Evolutionary conservation across 805 yeast genomes (phyloP).

Genomic region (Yarrowia keelungensis): DNA sequence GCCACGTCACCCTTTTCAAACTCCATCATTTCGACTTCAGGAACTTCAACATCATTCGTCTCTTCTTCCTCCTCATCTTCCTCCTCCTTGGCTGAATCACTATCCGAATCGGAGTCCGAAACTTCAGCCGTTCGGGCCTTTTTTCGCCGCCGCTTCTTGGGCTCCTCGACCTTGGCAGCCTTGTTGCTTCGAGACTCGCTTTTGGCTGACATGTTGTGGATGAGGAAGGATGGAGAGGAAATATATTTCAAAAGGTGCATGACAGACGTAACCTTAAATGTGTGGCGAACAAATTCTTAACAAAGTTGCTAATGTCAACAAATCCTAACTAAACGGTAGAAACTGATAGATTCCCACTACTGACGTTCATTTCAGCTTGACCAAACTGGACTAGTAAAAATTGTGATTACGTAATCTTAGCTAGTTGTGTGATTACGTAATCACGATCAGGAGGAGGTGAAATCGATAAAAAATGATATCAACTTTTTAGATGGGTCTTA

Average conservation of each 20-base stretch:
- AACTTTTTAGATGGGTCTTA: too few relatives aligned
- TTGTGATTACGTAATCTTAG: too few relatives aligned
- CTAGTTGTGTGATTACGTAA: too few relatives aligned
- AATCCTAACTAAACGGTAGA: not conserved
- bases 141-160: slow-evolving; percentile 44
- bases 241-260: too few relatives aligned
- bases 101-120: slow-evolving; percentile 43
- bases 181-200: slow-evolving; percentile 22
- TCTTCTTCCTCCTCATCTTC: not conserved
- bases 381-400: too few relatives aligned
- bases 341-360: too few relatives aligned
- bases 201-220: slow-evolving; percentile 21
- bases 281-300: too few relatives aligned
- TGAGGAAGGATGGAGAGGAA: too few relatives aligned
- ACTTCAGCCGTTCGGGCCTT: slow-evolving; percentile 44
- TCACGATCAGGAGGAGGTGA: too few relatives aligned
- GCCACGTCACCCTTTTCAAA: slow-evolving; percentile 41
- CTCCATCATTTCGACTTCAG: slow-evolving; percentile 42
- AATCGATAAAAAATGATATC: too few relatives aligned
- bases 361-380: too few relatives aligned
- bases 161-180: slow-evolving; percentile 18
- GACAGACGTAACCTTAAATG: too few relatives aligned
- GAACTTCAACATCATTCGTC: not conserved
- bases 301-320: not conserved
- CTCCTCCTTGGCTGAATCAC: slow-evolving; percentile 8